Evolutionary conservation across 1,139 yeast genomes (phyloP), one percentile per base, ranked within the genome.

Genomic region (Debaryomycetaceae sp.): DNA sequence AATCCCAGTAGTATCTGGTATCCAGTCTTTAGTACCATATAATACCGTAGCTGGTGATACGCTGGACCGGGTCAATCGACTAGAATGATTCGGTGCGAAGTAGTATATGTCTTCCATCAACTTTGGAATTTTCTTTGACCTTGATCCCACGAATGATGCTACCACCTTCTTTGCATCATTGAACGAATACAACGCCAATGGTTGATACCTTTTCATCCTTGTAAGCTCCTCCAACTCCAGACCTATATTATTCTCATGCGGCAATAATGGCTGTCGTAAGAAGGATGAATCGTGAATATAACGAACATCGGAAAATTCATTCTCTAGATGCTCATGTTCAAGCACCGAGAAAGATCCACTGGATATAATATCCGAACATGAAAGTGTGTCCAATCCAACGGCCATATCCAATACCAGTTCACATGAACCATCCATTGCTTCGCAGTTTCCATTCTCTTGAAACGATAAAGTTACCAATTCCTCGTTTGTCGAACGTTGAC

Each of bases 161-260:
- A 56, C 46, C 13, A 47, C 47, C 1, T 43, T 38, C 37, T 59
- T 48, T 13, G 59, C 41, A 34, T 50, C 44, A 44, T 60, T 62
- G 29, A 49, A 49, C 7, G 52, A 41, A 36, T 44, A 50, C 24
- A 41, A 45, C 5, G 40, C 39, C 3, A 8, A 24, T 13, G 47
- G 52, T 1, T 44, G 31, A 3, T 40, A 11, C 5, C 37, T 24
- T 8, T 42, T 39, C 13, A 17, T 31, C n/a, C 27, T 24, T 6
- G 24, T 14, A 14, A 1, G n/a, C 8, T 14, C 20, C 14, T 29
- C 24, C 7, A 70, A 37, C 34, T 53, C 51, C 3, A 46, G 38
- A 0, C 77, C 76, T 8, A 72, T 52, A 52, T 71, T 62, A 23
- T 61, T 44, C 47, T 78, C 83, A 50, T 59, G 70, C 8, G 67